Percentiles rank a stretch among this genome's conserved stretches.
These are phyloP conservation scores for Aspergillus bertholletiae DNA, from an alignment of 495 filamentous ascomycete genomes.

Conservation along the genomic window DNA sequence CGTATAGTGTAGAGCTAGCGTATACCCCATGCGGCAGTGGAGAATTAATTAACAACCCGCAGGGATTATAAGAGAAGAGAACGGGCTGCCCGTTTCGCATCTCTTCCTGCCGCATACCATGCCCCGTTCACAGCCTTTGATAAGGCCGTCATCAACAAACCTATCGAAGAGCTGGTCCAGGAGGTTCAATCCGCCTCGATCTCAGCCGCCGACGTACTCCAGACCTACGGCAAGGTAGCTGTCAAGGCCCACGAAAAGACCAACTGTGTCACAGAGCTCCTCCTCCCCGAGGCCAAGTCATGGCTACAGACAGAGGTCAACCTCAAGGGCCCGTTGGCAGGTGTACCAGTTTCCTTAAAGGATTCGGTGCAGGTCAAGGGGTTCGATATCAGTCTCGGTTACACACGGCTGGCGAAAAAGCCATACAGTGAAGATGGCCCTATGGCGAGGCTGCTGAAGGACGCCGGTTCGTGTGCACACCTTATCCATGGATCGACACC, in stretches of 20 bases:
- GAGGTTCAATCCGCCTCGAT: constrained; percentile 68
- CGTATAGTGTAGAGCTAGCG: too few species aligned
- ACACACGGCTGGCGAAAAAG: constrained; percentile 68
- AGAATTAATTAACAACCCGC: not conserved
- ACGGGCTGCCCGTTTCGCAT: constrained; percentile 63
- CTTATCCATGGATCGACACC: not conserved
- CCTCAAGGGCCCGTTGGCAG: constrained; percentile 78
- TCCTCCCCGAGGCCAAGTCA: constrained; percentile 75
- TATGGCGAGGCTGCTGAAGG: constrained; percentile 74
- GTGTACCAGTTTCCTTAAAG: constrained; percentile 86
- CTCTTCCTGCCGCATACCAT: constrained; percentile 64
- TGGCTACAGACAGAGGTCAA: constrained; percentile 72
- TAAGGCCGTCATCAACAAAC: constrained; percentile 61
- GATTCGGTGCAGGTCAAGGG: constrained; percentile 83
- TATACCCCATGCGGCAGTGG: not conserved
- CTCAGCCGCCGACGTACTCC: constrained; percentile 70
- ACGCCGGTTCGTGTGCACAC: constrained; percentile 56
- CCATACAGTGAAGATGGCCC: constrained; percentile 63
- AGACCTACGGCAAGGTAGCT: constrained; percentile 86
- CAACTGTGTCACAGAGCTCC: constrained; percentile 88
- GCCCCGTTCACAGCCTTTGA: constrained; percentile 58
- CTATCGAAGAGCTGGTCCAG: constrained; percentile 73
- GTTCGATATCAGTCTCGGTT: constrained; percentile 84
- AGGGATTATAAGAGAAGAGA: constrained; percentile 80
- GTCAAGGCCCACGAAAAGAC: constrained; percentile 81